These are phyloP conservation scores for Epichloe festucae DNA, from an alignment of 2,329 filamentous ascomycete species.

Conservation along the genomic window DNA sequence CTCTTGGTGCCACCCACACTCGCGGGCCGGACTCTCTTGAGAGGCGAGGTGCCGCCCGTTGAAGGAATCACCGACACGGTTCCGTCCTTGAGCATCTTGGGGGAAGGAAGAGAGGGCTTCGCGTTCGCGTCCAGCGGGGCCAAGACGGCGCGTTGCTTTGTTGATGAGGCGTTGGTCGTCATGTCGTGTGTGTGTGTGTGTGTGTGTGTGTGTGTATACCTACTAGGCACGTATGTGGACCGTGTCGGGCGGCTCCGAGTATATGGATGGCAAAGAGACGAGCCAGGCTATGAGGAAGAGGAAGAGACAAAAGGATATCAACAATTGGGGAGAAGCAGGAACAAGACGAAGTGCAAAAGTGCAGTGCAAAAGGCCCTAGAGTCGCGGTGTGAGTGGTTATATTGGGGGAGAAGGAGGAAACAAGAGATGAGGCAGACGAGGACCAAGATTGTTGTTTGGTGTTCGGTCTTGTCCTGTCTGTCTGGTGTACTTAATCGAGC, in stretches of 20 bases:
- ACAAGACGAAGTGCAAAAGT: not conserved
- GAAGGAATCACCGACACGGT: not conserved
- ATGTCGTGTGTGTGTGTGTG: not conserved
- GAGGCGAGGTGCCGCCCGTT: slow-evolving; percentile 5
- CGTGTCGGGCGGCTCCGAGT: not conserved
- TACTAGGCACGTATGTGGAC: not conserved
- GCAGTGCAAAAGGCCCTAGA: not conserved
- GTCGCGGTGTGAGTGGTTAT: not conserved
- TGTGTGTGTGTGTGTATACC: not conserved
- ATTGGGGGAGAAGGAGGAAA: not conserved
- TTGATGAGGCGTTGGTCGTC: slow-evolving; percentile 17
- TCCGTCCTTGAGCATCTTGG: slow-evolving; percentile 6
- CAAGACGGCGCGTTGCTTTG: slow-evolving; percentile 37
- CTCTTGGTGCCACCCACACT: slow-evolving; percentile 14
- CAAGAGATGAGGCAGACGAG: not conserved
- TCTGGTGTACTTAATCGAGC: not conserved
- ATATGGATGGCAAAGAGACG: too few species aligned
- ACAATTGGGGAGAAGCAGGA: not conserved
- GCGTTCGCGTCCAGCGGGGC: slow-evolving; percentile 34
- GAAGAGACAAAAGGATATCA: not conserved
- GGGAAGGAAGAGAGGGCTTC: slow-evolving; percentile 17
- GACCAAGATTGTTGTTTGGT: not conserved
- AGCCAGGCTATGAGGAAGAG: not conserved
- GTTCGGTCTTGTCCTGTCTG: not conserved
- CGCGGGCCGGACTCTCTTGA: slow-evolving; percentile 5